Base-by-base conservation (phyloP, 257 asterid species). In the Solanum piurae region DNA sequence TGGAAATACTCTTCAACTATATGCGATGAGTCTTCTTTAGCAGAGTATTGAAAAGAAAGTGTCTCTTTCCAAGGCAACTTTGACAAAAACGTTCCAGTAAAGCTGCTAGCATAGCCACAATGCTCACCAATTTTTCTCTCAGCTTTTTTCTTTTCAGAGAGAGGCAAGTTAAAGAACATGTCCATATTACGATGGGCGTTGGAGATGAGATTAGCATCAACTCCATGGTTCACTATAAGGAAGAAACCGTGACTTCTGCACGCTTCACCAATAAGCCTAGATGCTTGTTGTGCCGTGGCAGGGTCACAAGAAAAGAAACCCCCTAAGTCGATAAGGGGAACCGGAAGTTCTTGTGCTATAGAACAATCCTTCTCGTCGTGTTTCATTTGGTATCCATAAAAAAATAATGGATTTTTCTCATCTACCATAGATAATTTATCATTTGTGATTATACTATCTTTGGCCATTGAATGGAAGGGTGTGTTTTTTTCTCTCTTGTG, bases 221-320 rank as follows among this genome's bases (percentile, higher is more conserved):
- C 94, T 0, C 98, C 95, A 21, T 95, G 99, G 64, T 94, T 96
- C 11, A 89, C 94, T 8, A 94, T 98, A 9, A 94, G 87, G 80
- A 96, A 96, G 91, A 96, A 96, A 0, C 98, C 98, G 33, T 94
- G 98, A 62, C 92, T 86, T 9, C 40, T n/a, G 75, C 98, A 94
- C 0, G 99, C 98, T 38, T 94, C 92, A 3, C 98, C 96, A 0
- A 96, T 94, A 12, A 92, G 92, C 64, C 68, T 68, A 3, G 94
- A 89, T 0, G 96, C 95, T 46, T 87, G 84, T 5, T 62, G 14
- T 44, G 94, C 83, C 6, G 93, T 94, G 5, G 6, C 64, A 18
- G 92, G 89, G 88, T 93, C 89, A 46, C 96, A 95, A 16, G 98
- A 96, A 87, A 95, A 94, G 87, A 95, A 93, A 7, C 94, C 97